These are phyloP conservation scores for Conringia planisiliqua DNA, from an alignment of 345 rosid species.

Conservation along the genomic window DNA sequence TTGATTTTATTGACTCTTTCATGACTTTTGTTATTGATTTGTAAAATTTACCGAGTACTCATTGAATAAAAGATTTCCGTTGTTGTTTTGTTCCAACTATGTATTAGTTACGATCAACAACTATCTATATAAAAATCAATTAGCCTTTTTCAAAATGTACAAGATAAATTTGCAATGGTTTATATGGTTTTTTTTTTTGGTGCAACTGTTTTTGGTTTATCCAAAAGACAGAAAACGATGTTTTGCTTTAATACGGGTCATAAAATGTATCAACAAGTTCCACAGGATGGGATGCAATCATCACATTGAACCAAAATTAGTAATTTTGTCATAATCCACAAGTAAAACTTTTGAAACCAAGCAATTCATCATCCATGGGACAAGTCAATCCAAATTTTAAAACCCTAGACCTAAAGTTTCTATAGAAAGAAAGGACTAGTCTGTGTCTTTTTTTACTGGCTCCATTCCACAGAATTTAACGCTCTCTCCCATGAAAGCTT, in stretches of 20 bases:
- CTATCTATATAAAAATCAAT: no score
- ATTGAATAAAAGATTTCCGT: no score
- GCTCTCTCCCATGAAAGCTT: not conserved
- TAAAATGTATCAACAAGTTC: not conserved
- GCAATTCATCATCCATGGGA: not conserved
- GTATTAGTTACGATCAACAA: no score
- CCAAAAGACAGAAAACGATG: not conserved
- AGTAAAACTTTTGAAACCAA: not conserved
- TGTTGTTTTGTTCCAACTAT: no score
- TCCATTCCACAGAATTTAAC: not conserved
- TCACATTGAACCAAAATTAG: not conserved
- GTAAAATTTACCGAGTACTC: no score
- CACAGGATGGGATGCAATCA: not conserved
- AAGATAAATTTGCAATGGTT: no score
- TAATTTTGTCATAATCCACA: not conserved
- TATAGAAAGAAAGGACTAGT: conserved; percentile 6
- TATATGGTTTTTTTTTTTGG: no score
- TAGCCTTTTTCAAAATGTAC: no score
- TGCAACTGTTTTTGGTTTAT: not conserved
- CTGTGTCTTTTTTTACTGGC: not conserved
- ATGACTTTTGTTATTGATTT: no score
- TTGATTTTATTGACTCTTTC: no score
- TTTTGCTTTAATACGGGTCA: not conserved
- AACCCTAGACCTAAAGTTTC: conserved; percentile 14
- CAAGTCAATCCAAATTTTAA: conserved; percentile 1